Conservation (phyloP, 768 basidiomycete genomes). For the Pulveroboletus sp. region DNA sequence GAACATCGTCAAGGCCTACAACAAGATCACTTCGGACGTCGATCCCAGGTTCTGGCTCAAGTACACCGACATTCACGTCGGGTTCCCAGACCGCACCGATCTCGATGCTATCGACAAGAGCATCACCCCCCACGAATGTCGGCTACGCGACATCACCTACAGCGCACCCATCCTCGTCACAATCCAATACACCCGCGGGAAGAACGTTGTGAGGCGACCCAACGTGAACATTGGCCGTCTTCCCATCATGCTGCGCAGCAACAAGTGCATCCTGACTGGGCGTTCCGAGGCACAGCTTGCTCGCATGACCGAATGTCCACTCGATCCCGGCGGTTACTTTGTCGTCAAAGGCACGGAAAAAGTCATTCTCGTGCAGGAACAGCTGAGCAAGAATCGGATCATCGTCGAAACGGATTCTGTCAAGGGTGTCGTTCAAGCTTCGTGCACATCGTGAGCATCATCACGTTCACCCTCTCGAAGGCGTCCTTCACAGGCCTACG, state of each 20-base stretch:
- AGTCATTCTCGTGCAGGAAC: conserved; percentile 98
- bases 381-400: conserved; percentile 97
- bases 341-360: conserved; percentile 99
- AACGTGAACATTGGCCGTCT: conserved; percentile 88
- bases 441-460: conserved; percentile 85
- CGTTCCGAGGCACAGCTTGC: conserved; percentile 79
- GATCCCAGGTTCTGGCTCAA: conserved; percentile 97
- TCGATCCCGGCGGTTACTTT: conserved; percentile 99
- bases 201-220: conserved; percentile 75
- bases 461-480: neutral
- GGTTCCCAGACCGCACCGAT: conserved; percentile 88
- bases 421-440: conserved; percentile 90
- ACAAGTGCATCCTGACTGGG: conserved; percentile 87
- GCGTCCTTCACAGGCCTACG: conserved; percentile 8
- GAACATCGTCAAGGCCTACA: conserved; percentile 92
- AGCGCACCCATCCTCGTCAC: conserved; percentile 91
- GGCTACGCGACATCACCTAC: conserved; percentile 93
- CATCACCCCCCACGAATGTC: conserved; percentile 96
- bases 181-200: conserved; percentile 92
- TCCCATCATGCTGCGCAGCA: conserved; percentile 96
- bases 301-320: conserved; percentile 94
- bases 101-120: conserved; percentile 71
- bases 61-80: conserved; percentile 93
- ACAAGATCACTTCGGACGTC: conserved; percentile 93
- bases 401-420: conserved; percentile 93